These are phyloP conservation scores for Sanguinoderma infundibulare DNA, from an alignment of 1,284 basidiomycete genomes.

Conservation along the genomic window DNA sequence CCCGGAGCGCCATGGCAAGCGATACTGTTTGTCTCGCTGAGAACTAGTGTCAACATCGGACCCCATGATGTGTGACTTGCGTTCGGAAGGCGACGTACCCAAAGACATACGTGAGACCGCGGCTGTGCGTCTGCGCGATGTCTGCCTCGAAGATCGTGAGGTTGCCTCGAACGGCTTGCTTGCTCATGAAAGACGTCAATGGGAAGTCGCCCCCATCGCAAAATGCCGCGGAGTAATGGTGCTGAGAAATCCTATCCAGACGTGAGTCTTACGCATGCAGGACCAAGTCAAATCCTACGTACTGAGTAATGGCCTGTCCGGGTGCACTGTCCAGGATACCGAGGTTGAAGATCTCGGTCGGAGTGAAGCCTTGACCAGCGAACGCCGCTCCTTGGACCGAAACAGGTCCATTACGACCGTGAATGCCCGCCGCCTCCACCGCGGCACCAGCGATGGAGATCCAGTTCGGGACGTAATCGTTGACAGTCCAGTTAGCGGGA, in stretches of 20 bases:
- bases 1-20: slow-evolving; percentile 62
- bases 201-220: slow-evolving; percentile 52
- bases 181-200: slow-evolving; percentile 64
- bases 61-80: neutral
- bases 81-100: slow-evolving; percentile 43
- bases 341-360: slow-evolving; percentile 48
- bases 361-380: slow-evolving; percentile 59
- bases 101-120: slow-evolving; percentile 59
- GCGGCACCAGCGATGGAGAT: slow-evolving; percentile 34
- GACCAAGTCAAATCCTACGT: slow-evolving; percentile 15
- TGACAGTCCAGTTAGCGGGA: slow-evolving; percentile 45
- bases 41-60: neutral
- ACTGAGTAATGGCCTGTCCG: slow-evolving; percentile 39
- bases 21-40: slow-evolving; percentile 37
- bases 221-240: slow-evolving; percentile 61
- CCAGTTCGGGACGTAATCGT: slow-evolving; percentile 59
- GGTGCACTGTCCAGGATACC: slow-evolving; percentile 39
- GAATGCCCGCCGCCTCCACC: slow-evolving; percentile 34
- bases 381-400: slow-evolving; percentile 60
- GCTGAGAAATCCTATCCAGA: slow-evolving; percentile 58
- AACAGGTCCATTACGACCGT: slow-evolving; percentile 35
- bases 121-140: slow-evolving; percentile 47
- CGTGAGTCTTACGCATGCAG: neutral
- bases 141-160: slow-evolving; percentile 53
- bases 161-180: slow-evolving; percentile 60